phyloP scores from a whole-genome alignment of 148 eudicot genomes.

The Diospyros kaki region DNA sequence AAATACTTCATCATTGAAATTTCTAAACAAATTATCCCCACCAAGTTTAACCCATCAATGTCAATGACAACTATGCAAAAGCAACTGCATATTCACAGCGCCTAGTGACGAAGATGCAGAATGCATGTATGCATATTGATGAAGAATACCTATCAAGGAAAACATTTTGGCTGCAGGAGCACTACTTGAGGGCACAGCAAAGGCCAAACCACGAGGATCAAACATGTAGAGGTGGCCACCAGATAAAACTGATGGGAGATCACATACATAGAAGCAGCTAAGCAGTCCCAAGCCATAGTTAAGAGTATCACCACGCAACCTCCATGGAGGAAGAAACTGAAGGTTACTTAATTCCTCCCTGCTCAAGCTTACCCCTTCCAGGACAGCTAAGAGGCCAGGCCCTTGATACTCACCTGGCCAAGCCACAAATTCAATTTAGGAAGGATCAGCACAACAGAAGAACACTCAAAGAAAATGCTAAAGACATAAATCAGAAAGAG shows the following conservation, averaged over 20 bases:
- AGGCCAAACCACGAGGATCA: slow-evolving; percentile 87
- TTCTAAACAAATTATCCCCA: background rate
- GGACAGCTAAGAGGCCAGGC: slow-evolving; percentile 71
- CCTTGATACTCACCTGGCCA: slow-evolving; percentile 91
- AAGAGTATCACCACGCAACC: slow-evolving; percentile 79
- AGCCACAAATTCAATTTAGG: background rate
- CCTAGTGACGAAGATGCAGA: background rate
- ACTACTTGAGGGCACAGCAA: slow-evolving; percentile 62
- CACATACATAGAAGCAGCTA: slow-evolving; percentile 72
- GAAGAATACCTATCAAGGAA: slow-evolving; percentile 63
- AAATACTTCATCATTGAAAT: background rate
- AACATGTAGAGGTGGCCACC: slow-evolving; percentile 83
- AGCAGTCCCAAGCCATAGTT: slow-evolving; percentile 88
- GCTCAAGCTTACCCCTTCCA: slow-evolving; percentile 86
- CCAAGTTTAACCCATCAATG: background rate
- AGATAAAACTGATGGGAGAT: slow-evolving; percentile 82
- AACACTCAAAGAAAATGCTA: slow-evolving; percentile 1
- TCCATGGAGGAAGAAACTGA: slow-evolving; percentile 96
- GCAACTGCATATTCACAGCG: slow-evolving; percentile 1
- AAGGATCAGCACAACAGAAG: background rate
- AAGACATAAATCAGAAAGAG: background rate
- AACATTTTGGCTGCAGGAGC: slow-evolving; percentile 85
- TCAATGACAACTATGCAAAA: background rate
- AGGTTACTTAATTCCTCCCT: slow-evolving; percentile 89
- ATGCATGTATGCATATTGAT: background rate